Base-by-base conservation (phyloP, 2,329 filamentous ascomycete species). In the Sporothrix brasiliensis region DNA sequence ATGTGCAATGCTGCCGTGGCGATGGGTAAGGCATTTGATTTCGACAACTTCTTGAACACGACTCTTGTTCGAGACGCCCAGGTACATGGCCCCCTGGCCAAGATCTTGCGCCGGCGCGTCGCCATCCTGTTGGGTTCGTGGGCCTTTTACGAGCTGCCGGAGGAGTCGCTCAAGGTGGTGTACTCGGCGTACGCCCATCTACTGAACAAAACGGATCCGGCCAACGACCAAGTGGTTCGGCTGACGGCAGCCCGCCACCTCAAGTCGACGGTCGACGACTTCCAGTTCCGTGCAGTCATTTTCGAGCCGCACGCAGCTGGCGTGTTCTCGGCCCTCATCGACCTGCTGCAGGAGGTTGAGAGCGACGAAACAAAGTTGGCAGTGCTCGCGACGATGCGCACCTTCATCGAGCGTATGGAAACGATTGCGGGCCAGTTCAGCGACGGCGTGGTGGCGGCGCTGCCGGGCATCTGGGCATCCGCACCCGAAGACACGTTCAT, bases 141-240 rank as follows among this genome's bases (percentile, higher is more conserved):
- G 94, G 89, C 95, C 2, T 87, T 92, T 0, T 87, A 97, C 73
- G 91, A 92, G 76, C 85, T 94, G 5, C 85, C 88, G 0, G 84
- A 89, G 50, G 80, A 87, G 49, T 92, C 90, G 76, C 86, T 90
- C 71, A 85, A 90, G 0, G 82, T 94, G 24, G 88, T 97, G 5
- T 98, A 97, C 77, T 90, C 94, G 76, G 92, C 98, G 69, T 97
- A 93, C 78, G 89, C 92, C 71, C 92, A 97, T 78, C 85, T 99
- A 16, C 85, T 99, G 24, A 90, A 93, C 75, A 85, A 87, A 9
- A 85, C 87, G 21, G 93, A 97, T 75, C 83, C 88, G 9, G 84
- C 89, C 71, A 99, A 99, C 76, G 95, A 99, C 76, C 86, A 93
- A 68, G 94, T 98, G 0, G 95, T 99, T 44, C 89, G 93, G 16